Evolutionary conservation across 2,329 filamentous ascomycete genomes (phyloP), one percentile per base, ranked within the genome.

Genomic region (Hawksworthiomyces lignivorus): DNA sequence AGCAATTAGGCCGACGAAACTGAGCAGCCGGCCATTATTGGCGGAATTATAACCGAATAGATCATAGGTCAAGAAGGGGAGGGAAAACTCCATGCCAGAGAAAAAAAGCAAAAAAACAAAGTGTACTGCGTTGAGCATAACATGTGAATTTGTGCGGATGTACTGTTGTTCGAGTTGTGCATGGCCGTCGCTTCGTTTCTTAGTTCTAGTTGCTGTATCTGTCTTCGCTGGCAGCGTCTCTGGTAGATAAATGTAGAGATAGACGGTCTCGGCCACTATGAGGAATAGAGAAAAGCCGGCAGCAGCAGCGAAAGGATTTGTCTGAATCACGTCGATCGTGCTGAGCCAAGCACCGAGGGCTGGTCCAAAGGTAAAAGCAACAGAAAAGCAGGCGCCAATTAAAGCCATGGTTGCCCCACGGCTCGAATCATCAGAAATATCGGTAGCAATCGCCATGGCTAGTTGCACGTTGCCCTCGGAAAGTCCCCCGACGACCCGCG

Each of bases 401-500:
- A 98, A 72, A 7, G 92, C 92, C 87, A 98, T 96, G 31, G 92
- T 96, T 17, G 87, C 80, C 18, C 90, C 87, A 21, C 92, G 79
- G 55, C 82, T 84, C 44, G 76, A 74, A 52, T 90, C 84, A 54
- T 94, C 88, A 32, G 87, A 94, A 51, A 98, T 89, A 60, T 98
- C 92, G 29, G 90, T 92, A 15, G 92, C 92, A 60, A 98, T 97
- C 31, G 92, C 90, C 49, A 90, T 92, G 5, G 92, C 90, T 12
- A 98, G 73, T 67, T 98, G 92, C 3, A 98, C 86, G 54, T 98
- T 98, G 48, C 92, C 92, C 67, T 98, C 92, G 43, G 89, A 96
- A 50, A 98, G 64, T 0, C 92, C 92, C 19, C 92, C 92, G 1
- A 98, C 86, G 3, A 98, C 67, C 38, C 92, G 80, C 53, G 87